A percentile compares a stretch with the other conserved stretches of the same genome.
Evolutionary conservation across 2,329 filamentous ascomycete species (phyloP).

Genomic region (Colletotrichum sp.): DNA sequence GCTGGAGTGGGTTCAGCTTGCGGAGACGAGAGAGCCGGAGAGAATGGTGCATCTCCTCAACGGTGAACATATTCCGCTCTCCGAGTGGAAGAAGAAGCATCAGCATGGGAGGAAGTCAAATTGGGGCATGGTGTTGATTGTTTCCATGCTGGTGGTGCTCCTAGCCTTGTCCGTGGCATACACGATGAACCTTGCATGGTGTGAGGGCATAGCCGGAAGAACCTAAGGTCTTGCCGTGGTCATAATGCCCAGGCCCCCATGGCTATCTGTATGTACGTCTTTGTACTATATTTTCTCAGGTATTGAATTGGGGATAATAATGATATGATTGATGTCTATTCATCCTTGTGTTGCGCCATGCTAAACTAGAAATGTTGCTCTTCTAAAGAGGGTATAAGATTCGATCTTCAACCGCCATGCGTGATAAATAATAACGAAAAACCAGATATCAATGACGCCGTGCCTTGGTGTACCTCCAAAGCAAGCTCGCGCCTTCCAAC

Average conservation of each 20-base stretch:
- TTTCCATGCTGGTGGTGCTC: background rate
- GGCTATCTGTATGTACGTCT: background rate
- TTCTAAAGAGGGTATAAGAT: background rate
- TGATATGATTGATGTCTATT: background rate
- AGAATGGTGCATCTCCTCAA: background rate
- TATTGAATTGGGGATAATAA: background rate
- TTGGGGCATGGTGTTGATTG: background rate
- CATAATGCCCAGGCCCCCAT: background rate
- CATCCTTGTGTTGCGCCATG: background rate
- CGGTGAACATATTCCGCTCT: background rate
- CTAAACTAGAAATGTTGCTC: background rate
- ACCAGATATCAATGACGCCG: background rate
- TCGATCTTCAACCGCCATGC: background rate
- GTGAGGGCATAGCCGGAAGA: background rate
- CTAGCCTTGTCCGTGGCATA: background rate
- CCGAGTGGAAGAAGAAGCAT: background rate
- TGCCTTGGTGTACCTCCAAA: slow-evolving; percentile 23
- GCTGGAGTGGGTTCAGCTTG: background rate
- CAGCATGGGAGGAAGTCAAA: background rate
- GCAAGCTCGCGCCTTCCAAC: slow-evolving; percentile 21
- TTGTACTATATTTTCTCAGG: background rate
- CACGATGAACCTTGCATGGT: background rate
- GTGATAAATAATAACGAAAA: background rate
- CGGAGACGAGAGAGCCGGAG: background rate
- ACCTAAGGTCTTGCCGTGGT: background rate